Percentiles rank a stretch among this genome's conserved stretches.
phyloP scores from a whole-genome alignment of 2,329 filamentous ascomycete genomes.

The Magnaporthiopsis incrustans region DNA sequence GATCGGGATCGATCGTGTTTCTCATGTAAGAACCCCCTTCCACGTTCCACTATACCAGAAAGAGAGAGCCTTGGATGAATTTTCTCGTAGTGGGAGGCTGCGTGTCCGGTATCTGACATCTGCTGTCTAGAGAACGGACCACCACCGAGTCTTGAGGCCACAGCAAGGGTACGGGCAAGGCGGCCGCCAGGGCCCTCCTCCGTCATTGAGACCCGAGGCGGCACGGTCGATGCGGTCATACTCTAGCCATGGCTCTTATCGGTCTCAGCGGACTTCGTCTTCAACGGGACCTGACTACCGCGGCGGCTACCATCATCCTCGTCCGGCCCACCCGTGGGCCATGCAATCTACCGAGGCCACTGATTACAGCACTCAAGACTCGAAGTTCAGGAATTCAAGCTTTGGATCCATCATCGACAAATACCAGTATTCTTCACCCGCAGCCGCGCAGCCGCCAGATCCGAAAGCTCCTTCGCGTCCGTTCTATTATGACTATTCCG shows the following conservation, averaged over 20 bases:
- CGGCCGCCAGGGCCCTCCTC: slow-evolving; percentile 27
- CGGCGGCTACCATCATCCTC: slow-evolving; percentile 12
- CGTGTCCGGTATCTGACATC: not conserved
- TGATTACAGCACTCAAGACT: slow-evolving; percentile 27
- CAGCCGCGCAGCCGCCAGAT: slow-evolving; percentile 16
- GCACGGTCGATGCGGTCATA: slow-evolving; percentile 34
- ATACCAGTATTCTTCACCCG: slow-evolving; percentile 27
- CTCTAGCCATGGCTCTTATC: slow-evolving; percentile 13
- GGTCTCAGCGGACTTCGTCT: slow-evolving; percentile 27
- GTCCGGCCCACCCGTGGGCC: slow-evolving; percentile 15
- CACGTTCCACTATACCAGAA: too few species aligned
- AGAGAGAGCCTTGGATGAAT: not conserved
- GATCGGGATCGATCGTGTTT: slow-evolving; percentile 39
- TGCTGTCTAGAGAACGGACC: slow-evolving; percentile 17
- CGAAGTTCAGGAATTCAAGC: slow-evolving; percentile 35
- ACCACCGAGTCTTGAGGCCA: slow-evolving; percentile 33
- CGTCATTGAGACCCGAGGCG: slow-evolving; percentile 30
- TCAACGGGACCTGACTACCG: slow-evolving; percentile 10
- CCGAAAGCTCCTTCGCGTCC: slow-evolving; percentile 21
- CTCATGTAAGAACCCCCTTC: slow-evolving; percentile 29
- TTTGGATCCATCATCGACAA: slow-evolving; percentile 43
- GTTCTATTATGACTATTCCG: slow-evolving; percentile 46
- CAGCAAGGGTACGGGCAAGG: slow-evolving; percentile 23
- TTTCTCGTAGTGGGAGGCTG: not conserved
- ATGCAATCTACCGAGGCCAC: slow-evolving; percentile 23